Percentiles rank a stretch among this genome's conserved stretches.
Conservation (phyloP, 331 rosid genomes). For the Saraca asoca region DNA sequence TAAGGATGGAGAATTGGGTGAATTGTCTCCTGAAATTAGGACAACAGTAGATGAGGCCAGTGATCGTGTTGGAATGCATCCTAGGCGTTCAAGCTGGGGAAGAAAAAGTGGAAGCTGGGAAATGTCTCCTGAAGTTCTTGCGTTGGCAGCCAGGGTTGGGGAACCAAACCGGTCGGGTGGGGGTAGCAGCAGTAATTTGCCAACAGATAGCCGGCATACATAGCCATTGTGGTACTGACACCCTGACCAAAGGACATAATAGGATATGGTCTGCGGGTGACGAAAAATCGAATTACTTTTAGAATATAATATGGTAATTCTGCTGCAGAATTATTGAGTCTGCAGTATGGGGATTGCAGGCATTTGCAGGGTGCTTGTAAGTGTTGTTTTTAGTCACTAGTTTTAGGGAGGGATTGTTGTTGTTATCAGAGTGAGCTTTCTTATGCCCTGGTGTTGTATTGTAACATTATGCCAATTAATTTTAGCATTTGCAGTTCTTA, state of each 20-base stretch:
- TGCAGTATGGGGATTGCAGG: constrained; percentile 42
- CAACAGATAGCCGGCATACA: constrained; percentile 43
- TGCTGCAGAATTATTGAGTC: constrained; percentile 28
- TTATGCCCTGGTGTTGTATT: constrained; percentile 42
- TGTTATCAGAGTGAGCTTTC: constrained; percentile 69
- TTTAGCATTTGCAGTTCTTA: constrained; percentile 31
- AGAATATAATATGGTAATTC: constrained; percentile 29
- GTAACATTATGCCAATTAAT: constrained; percentile 45
- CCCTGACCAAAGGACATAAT: neutral
- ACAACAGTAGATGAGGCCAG: constrained; percentile 61
- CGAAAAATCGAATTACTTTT: neutral
- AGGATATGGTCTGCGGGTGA: constrained; percentile 37
- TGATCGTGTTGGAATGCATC: constrained; percentile 72
- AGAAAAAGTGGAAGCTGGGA: constrained; percentile 99
- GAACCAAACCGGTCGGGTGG: constrained; percentile 62
- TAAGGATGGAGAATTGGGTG: constrained; percentile 84
- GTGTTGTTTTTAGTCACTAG: constrained; percentile 45
- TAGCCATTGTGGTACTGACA: constrained; percentile 30
- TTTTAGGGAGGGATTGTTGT: constrained; percentile 53
- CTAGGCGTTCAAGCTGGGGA: constrained; percentile 94
- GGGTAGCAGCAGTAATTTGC: constrained; percentile 61
- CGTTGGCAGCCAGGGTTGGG: constrained; percentile 79
- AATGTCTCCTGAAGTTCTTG: constrained; percentile 97
- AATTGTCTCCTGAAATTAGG: constrained; percentile 73
- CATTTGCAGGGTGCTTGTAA: constrained; percentile 49